Evolutionary conservation across 805 yeast species (phyloP).

Genomic region (Nakazawaea wickerhamii): DNA sequence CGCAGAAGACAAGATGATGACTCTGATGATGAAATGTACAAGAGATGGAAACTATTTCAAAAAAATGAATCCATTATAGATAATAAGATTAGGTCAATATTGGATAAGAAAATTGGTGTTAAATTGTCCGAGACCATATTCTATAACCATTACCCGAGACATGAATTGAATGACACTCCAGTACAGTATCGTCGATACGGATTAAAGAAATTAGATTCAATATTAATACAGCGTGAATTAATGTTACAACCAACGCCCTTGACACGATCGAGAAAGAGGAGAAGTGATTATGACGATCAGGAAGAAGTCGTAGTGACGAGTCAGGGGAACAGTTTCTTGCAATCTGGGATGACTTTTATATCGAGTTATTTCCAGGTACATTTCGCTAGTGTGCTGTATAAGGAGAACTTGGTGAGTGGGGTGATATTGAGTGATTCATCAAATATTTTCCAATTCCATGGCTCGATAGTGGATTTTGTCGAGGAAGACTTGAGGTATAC

Average conservation of each 20-base stretch:
- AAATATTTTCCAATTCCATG: slow-evolving; percentile 18
- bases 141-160: slow-evolving; percentile 4
- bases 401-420: slow-evolving; percentile 7
- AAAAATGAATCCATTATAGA: background rate
- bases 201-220: slow-evolving; percentile 3
- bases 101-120: slow-evolving; percentile 2
- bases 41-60: background rate
- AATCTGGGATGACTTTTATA: slow-evolving; percentile 2
- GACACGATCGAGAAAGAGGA: slow-evolving; percentile 1
- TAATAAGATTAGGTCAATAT: background rate
- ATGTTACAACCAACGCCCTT: background rate
- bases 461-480: slow-evolving; percentile 25
- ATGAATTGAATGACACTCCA: background rate
- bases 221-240: slow-evolving; percentile 2
- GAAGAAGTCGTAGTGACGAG: background rate
- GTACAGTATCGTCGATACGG: background rate
- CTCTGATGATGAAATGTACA: background rate
- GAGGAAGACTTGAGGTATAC: slow-evolving; percentile 23
- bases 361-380: background rate
- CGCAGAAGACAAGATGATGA: slow-evolving; percentile 15
- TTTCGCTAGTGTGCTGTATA: slow-evolving; percentile 4
- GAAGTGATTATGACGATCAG: background rate
- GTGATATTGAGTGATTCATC: background rate
- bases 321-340: slow-evolving; percentile 6
- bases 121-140: slow-evolving; percentile 6